Base-by-base conservation (phyloP, 23 red algal genomes). In the Pyropia yezoensis region DNA sequence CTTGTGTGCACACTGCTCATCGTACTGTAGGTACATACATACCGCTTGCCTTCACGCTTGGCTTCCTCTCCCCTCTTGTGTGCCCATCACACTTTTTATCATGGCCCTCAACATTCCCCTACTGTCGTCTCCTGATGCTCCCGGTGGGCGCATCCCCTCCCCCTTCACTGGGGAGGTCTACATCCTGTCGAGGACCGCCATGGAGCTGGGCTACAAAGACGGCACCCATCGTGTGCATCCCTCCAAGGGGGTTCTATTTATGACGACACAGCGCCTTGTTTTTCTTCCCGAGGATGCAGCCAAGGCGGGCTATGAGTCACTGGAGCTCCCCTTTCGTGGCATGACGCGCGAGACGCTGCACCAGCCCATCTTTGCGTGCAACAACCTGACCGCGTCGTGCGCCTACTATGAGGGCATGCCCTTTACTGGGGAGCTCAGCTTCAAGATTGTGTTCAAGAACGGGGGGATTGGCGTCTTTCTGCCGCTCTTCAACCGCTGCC, bases 241-340 rank as follows among this genome's bases (percentile, higher is more conserved):
- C 50, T 29, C 81, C 63, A 90, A 82, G 59, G 86, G 86, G 19
- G 69, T 65, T 11, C 45, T 90, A 18, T 83, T 71, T 49, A 65
- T 90, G 86, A 90, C 86, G 16, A 81, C 67, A 32, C 51, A 80
- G 58, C 77, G 83, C 57, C 69, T 75, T 32, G 83, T 30, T 62
- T 59, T 58, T 33, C 6, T 71, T 7, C 22, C 54, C 17, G 24
- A 53, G 7, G 33, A 89, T 50, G 28, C 24, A 70, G 12, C 21
- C 57, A 75, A 76, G 60, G 64, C 86, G 4, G 54, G 57, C 16
- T 49, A 33, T 22, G 66, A 59, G 28, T 82, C 86, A 12, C 65
- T 90, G 30, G 86, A 90, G 58, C 50, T 71, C n/a, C 86, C 86
- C 3, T 82, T 80, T n/a, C 86, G 76, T 2, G 86, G 86, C 54